phyloP scores from a whole-genome alignment of 768 basidiomycete species.

The Mrakia gelida region DNA sequence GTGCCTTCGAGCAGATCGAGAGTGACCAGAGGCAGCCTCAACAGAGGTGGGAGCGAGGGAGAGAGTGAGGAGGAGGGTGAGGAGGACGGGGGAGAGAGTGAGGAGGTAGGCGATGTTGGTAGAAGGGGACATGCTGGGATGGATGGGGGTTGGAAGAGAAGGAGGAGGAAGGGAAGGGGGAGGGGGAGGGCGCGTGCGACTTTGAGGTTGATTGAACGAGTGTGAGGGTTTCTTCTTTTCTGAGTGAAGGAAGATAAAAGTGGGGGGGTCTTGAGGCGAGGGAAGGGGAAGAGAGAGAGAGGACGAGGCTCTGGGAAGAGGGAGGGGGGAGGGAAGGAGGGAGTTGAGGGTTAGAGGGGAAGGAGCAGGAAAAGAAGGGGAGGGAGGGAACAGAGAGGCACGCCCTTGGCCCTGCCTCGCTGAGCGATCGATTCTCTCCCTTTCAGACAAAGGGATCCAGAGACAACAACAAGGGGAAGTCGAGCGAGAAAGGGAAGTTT shows the following conservation, averaged over 20 bases:
- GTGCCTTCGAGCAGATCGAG: conserved; percentile 18
- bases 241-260: not conserved
- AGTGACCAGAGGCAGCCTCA: not conserved
- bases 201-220: not conserved
- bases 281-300: not conserved
- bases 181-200: not conserved
- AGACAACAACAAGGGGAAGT: no score
- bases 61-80: conserved; percentile 13
- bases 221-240: not conserved
- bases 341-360: no score
- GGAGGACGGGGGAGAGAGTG: conserved; percentile 13
- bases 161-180: not conserved
- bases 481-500: no score
- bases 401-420: no score
- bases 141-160: not conserved
- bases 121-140: not conserved
- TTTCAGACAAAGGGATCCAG: no score
- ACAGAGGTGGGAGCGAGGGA: conserved; percentile 18
- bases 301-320: not conserved
- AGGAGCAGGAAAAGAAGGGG: no score
- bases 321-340: not conserved
- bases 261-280: not conserved
- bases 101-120: conserved; percentile 11
- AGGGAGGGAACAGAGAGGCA: no score
- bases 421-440: no score